These are phyloP conservation scores for Gracilariopsis chorda DNA, from an alignment of 23 red algal species.

Conservation along the genomic window DNA sequence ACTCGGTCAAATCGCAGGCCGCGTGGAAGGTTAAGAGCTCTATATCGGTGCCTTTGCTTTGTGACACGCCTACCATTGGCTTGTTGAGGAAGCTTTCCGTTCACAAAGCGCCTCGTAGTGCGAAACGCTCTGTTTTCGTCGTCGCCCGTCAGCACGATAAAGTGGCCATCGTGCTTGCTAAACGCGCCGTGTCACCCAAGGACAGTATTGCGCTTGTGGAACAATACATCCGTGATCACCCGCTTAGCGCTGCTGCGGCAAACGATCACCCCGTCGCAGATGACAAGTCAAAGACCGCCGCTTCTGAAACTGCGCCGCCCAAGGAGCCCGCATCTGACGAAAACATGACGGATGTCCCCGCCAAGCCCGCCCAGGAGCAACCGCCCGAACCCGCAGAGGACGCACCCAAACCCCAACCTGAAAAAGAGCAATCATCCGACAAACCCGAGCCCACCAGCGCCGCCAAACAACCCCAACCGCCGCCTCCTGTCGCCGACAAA, in stretches of 20 bases:
- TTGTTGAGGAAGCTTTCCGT: conserved; percentile 53
- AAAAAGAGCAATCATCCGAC: not conserved
- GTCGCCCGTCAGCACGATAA: conserved; percentile 5
- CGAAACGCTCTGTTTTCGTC: conserved; percentile 62
- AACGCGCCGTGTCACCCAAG: conserved; percentile 25
- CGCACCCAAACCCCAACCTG: not conserved
- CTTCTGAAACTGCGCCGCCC: not conserved
- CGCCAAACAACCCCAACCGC: not conserved
- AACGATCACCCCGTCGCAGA: not conserved
- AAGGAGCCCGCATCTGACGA: not conserved
- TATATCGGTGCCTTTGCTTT: conserved; percentile 33
- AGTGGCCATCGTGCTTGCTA: conserved; percentile 5
- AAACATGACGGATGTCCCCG: not conserved
- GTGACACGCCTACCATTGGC: conserved; percentile 30
- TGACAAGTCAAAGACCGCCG: not conserved
- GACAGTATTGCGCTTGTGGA: conserved; percentile 10
- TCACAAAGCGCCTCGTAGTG: conserved; percentile 36
- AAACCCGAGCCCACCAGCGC: not conserved
- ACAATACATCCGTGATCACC: conserved; percentile 34
- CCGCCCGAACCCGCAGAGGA: not conserved
- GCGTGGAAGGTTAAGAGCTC: conserved; percentile 64
- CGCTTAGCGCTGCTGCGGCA: not conserved
- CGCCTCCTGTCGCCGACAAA: not conserved
- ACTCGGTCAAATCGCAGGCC: conserved; percentile 53
- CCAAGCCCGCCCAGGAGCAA: not conserved